Conservation (phyloP, 2,329 filamentous ascomycete species). For the Colletotrichum falcatum region DNA sequence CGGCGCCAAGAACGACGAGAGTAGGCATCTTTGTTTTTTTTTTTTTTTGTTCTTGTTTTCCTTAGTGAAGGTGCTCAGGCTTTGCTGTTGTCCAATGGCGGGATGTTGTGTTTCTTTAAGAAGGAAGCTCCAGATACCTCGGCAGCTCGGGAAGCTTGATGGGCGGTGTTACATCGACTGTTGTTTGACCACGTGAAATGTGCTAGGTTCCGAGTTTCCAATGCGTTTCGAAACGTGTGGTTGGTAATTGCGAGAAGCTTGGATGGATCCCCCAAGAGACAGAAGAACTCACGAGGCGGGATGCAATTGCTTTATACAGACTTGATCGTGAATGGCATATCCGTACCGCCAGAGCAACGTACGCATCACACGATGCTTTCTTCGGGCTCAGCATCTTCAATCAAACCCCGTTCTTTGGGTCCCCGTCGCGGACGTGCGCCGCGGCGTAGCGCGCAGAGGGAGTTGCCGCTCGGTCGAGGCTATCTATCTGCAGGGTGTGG, state of each 20-base stretch:
- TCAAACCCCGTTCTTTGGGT: background rate
- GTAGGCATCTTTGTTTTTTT: slow-evolving; percentile 58
- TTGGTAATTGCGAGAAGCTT: slow-evolving; percentile 1
- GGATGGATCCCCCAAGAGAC: background rate
- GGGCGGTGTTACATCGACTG: background rate
- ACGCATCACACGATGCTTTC: background rate
- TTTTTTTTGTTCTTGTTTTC: too few species aligned
- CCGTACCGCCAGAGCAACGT: too few species aligned
- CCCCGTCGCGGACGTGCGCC: background rate
- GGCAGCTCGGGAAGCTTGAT: background rate
- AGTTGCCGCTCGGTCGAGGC: slow-evolving; percentile 7
- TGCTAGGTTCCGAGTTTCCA: slow-evolving; percentile 22
- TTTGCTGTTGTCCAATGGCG: background rate
- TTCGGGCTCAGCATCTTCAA: background rate
- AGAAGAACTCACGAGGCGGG: background rate
- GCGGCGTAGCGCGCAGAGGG: slow-evolving; percentile 5
- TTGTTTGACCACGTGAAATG: background rate
- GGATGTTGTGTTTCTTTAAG: background rate
- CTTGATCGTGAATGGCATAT: too few species aligned
- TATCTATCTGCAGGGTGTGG: slow-evolving; percentile 6
- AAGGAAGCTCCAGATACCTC: background rate
- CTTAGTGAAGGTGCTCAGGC: background rate
- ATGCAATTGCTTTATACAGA: slow-evolving; percentile 4
- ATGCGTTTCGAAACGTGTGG: slow-evolving; percentile 31
- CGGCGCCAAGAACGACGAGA: slow-evolving; percentile 65